Evolutionary conservation across 2,329 filamentous ascomycete genomes (phyloP).

Genomic region (Didymella pomorum): DNA sequence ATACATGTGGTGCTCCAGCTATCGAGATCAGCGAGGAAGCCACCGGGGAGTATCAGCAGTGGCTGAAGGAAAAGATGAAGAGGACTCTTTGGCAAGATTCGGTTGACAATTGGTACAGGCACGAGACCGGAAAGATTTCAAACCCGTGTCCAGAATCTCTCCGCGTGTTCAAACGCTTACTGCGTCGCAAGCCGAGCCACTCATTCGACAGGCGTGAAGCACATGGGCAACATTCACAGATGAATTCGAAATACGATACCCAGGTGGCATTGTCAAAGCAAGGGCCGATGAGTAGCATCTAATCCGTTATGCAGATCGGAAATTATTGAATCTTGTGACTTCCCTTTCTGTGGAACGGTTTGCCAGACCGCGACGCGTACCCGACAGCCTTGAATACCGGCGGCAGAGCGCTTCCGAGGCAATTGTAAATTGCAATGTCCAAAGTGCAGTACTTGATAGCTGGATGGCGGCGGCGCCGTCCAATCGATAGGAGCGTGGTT

Average conservation of each 20-base stretch:
- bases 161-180: neutral
- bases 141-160: neutral
- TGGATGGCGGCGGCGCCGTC: slow-evolving; percentile 1
- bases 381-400: neutral
- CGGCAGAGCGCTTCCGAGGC: neutral
- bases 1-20: neutral
- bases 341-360: neutral
- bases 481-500: neutral
- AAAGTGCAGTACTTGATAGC: no score
- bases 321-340: neutral
- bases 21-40: neutral
- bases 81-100: neutral
- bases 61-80: neutral
- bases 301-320: neutral
- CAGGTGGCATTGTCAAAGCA: neutral
- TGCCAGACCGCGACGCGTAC: neutral
- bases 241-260: neutral
- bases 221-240: neutral
- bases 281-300: neutral
- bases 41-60: neutral
- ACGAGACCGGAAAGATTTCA: slow-evolving; percentile 1
- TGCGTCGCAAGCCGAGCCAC: neutral
- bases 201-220: neutral
- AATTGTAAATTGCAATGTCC: neutral
- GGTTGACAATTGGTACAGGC: slow-evolving; percentile 1